A percentile compares a stretch with the other conserved stretches of the same genome.
Evolutionary conservation across 225 moss, liverwort and hornwort species (phyloP).

Genomic region (Pleurozium schreberi): DNA sequence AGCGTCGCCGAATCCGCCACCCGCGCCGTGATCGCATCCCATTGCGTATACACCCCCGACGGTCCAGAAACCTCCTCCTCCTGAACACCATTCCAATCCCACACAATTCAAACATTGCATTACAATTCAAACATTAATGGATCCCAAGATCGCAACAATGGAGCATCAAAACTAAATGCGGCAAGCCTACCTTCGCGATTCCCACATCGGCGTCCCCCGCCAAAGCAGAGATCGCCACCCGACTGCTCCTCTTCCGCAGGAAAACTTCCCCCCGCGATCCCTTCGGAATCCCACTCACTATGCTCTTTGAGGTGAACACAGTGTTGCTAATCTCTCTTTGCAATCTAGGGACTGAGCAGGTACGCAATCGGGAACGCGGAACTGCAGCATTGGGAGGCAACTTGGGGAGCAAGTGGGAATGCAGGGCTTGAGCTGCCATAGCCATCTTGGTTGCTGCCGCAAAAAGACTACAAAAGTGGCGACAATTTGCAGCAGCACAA

Average conservation of each 20-base stretch:
- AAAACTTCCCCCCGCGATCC: neutral
- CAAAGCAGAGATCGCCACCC: neutral
- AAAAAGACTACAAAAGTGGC: neutral
- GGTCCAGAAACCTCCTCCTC: neutral
- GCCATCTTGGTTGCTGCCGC: neutral
- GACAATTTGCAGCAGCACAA: neutral
- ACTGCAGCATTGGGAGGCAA: neutral
- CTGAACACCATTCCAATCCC: neutral
- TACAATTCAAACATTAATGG: neutral
- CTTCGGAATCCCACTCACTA: neutral
- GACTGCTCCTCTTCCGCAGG: neutral
- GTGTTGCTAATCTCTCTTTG: neutral
- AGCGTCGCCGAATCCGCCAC: slow-evolving; percentile 55
- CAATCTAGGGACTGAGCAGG: neutral
- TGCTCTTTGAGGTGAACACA: neutral
- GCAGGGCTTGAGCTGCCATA: neutral
- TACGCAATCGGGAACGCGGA: no score
- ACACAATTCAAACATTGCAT: neutral
- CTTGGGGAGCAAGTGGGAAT: neutral
- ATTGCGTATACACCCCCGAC: slow-evolving; percentile 1
- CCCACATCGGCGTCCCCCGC: slow-evolving; percentile 5
- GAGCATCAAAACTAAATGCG: neutral
- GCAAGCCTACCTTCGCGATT: neutral
- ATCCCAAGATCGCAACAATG: neutral
- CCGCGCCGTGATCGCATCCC: slow-evolving; percentile 52